Conservation (phyloP, 225 moss, liverwort and hornwort genomes). For the Sphagnum contortum region DNA sequence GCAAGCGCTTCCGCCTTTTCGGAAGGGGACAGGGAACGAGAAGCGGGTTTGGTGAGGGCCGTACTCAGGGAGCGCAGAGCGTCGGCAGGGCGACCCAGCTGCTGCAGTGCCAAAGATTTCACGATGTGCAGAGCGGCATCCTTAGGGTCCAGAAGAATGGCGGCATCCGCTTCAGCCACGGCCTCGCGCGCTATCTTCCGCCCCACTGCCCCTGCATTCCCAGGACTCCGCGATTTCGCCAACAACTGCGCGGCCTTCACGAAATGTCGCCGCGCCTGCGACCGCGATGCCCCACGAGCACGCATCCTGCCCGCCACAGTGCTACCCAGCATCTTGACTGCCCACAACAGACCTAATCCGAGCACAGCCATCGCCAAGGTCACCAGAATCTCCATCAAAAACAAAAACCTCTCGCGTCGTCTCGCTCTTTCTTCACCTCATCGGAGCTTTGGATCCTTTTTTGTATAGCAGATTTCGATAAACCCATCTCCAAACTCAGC, state of each 20-base stretch:
- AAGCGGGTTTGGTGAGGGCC: constrained; percentile 20
- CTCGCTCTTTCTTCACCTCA: no score
- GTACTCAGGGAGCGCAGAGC: constrained; percentile 29
- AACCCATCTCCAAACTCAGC: no score
- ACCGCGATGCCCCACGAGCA: neutral
- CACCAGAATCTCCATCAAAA: constrained; percentile 3
- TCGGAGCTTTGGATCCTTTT: no score
- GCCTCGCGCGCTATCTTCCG: constrained; percentile 20
- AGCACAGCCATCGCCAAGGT: constrained; percentile 3
- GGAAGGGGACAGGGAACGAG: constrained; percentile 12
- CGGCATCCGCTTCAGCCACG: constrained; percentile 38
- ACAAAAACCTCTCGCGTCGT: no score
- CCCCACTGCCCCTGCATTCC: constrained; percentile 10
- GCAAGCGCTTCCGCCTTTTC: constrained; percentile 42
- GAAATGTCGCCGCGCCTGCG: constrained; percentile 42
- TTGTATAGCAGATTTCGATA: no score
- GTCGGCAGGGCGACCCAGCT: constrained; percentile 24
- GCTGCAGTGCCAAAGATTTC: constrained; percentile 35
- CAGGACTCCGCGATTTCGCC: constrained; percentile 13
- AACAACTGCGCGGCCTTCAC: constrained; percentile 42
- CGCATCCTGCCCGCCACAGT: neutral
- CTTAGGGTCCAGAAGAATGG: constrained; percentile 28
- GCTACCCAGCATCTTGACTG: constrained; percentile 1
- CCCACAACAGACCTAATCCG: neutral
- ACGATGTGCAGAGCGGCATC: constrained; percentile 46